phyloP scores from a whole-genome alignment of 495 filamentous ascomycete species.

The Cairneyella variabilis region DNA sequence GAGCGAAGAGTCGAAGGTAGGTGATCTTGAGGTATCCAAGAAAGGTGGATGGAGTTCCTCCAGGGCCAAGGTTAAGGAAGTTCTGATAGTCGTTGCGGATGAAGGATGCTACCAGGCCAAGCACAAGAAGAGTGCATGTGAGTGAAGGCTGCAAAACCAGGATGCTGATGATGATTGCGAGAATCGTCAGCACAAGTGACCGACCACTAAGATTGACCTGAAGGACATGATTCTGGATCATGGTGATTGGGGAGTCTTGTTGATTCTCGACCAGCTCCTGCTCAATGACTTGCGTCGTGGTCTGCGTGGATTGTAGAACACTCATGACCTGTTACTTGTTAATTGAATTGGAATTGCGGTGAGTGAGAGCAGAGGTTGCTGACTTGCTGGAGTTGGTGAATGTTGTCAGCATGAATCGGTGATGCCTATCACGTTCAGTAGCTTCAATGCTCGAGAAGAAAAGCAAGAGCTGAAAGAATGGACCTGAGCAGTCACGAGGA shows the following conservation, averaged over 20 bases:
- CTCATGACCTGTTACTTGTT: conserved; percentile 7
- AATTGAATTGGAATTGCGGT: background rate
- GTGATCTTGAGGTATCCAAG: conserved; percentile 69
- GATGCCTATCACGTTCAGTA: conserved; percentile 23
- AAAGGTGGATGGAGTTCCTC: conserved; percentile 73
- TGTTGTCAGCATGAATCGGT: background rate
- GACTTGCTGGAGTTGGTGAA: background rate
- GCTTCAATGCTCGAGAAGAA: conserved; percentile 21
- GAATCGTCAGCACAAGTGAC: conserved; percentile 37
- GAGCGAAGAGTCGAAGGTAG: conserved; percentile 51
- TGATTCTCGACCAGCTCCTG: conserved; percentile 10
- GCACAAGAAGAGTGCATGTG: conserved; percentile 43
- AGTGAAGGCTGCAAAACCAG: conserved; percentile 41
- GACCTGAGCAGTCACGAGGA: conserved; percentile 19
- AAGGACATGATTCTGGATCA: conserved; percentile 27
- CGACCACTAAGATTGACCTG: conserved; percentile 44
- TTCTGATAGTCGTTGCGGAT: conserved; percentile 71
- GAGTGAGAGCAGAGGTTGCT: background rate
- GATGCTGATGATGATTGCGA: conserved; percentile 43
- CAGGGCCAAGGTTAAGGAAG: conserved; percentile 75
- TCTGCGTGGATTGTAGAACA: background rate
- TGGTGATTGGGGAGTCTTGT: conserved; percentile 1
- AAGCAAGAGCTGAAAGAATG: conserved; percentile 19
- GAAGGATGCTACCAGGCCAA: conserved; percentile 49
- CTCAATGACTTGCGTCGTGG: conserved; percentile 10